phyloP scores from a whole-genome alignment of 768 basidiomycete genomes.

The Amanita brunnescens region DNA sequence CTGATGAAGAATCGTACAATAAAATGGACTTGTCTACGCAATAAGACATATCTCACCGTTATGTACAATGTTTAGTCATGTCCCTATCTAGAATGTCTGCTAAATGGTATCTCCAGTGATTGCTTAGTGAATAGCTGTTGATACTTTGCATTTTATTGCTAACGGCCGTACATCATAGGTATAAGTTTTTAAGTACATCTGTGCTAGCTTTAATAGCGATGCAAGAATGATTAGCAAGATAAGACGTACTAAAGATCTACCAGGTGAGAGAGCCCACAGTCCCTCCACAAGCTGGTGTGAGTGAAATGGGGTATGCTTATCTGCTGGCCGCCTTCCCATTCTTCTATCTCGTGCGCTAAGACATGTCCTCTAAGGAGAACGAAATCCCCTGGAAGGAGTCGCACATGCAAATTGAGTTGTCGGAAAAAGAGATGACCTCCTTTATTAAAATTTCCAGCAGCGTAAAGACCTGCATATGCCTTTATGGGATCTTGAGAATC shows the following conservation, averaged over 20 bases:
- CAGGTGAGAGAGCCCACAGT: slow-evolving; percentile 2
- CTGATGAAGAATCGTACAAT: too few relatives aligned
- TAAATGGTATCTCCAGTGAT: too few relatives aligned
- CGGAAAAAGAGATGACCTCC: slow-evolving; percentile 10
- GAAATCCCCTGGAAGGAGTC: slow-evolving; percentile 9
- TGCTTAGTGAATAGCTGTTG: too few relatives aligned
- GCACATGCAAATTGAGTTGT: slow-evolving; percentile 7
- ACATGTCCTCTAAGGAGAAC: slow-evolving; percentile 12
- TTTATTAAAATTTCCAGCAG: slow-evolving; percentile 4
- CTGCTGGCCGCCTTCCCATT: slow-evolving; percentile 12
- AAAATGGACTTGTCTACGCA: too few relatives aligned
- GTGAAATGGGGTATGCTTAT: slow-evolving; percentile 15
- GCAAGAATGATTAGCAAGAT: not conserved
- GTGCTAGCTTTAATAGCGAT: not conserved
- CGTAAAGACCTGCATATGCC: slow-evolving; percentile 10
- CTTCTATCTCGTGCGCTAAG: slow-evolving; percentile 13
- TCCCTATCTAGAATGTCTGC: too few relatives aligned
- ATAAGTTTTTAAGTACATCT: too few relatives aligned
- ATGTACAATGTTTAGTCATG: too few relatives aligned
- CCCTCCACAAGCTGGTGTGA: slow-evolving; percentile 11
- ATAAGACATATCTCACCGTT: too few relatives aligned
- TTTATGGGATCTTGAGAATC: slow-evolving; percentile 10
- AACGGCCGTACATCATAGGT: too few relatives aligned
- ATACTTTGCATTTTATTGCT: too few relatives aligned
- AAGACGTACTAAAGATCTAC: not conserved